Percentiles rank a stretch among this genome's conserved stretches.
Conservation (phyloP, 148 eudicot genomes). For the Nyssa sinensis region DNA sequence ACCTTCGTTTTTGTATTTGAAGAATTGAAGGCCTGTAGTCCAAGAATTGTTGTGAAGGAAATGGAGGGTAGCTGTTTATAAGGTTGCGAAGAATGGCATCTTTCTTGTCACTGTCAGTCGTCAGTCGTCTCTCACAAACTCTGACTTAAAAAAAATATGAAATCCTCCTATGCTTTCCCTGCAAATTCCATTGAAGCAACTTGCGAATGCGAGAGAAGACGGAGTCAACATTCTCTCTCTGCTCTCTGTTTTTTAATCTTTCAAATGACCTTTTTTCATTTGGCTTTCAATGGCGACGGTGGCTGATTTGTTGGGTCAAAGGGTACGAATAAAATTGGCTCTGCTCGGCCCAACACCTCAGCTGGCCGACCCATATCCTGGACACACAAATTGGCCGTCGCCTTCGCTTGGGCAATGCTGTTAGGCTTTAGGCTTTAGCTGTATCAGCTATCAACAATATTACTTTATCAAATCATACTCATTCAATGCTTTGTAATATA, state of each 20-base stretch:
- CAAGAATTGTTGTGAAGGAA: too few species aligned
- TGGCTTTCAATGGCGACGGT: background rate
- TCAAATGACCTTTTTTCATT: too few species aligned
- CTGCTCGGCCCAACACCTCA: background rate
- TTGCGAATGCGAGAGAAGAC: conserved; percentile 2
- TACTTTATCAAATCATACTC: too few species aligned
- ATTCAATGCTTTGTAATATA: too few species aligned
- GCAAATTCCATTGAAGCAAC: conserved; percentile 1
- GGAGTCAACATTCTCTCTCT: conserved; percentile 14
- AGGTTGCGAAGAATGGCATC: conserved; percentile 14
- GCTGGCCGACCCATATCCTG: too few species aligned
- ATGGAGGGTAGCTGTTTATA: conserved; percentile 9
- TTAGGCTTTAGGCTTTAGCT: too few species aligned
- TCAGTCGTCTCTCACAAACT: background rate
- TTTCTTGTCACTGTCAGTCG: background rate
- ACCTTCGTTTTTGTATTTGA: too few species aligned
- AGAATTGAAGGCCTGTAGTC: too few species aligned
- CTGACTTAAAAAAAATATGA: conserved; percentile 11
- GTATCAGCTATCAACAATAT: too few species aligned
- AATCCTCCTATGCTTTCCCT: background rate
- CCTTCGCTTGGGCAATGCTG: too few species aligned
- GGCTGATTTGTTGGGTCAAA: background rate
- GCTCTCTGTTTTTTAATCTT: too few species aligned
- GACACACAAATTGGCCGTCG: too few species aligned
- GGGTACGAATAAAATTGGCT: background rate